Evolutionary conservation across 2,329 filamentous ascomycete species (phyloP), one percentile per base, ranked within the genome.

Genomic region (Fusarium paranaense): DNA sequence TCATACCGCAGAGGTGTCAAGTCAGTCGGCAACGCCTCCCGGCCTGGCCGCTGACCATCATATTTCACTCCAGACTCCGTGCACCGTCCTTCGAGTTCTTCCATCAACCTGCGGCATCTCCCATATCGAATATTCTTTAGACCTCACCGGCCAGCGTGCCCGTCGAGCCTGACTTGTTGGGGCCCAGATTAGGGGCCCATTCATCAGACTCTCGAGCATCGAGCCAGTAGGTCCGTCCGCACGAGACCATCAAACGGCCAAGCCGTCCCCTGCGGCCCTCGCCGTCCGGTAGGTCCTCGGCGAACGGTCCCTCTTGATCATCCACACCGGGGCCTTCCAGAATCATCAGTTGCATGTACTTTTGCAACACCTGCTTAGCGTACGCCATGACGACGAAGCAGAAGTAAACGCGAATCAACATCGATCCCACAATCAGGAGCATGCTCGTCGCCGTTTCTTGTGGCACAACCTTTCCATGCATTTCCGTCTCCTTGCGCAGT

Each of bases 331-430:
- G 78, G 61, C 83, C 82, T 62, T 90, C 88, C 59, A 93, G 87
- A 47, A 83, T 81, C 79, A 83, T 81, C 52, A 83, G 66, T 65
- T 84, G 82, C 80, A 84, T 82, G 80, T 94, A 90, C 75, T 92
- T 91, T 68, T 93, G 89, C 59, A 98, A 84, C 16, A 94, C 92
- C 80, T 92, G 90, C 72, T 94, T 90, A 5, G 95, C 94, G 81
- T 94, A 97, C 8, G 94, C 91, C 83, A 97, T 91, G 81, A 97
- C 91, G 63, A 98, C 89, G 40, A 98, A 86, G 75, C 93, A 90
- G 78, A 97, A 95, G 85, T 98, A 98, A 33, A 95, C 82, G 33
- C 95, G 89, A 45, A 97, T 86, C 14, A 92, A 86, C 84, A 93
- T 97, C 72, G 98, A 89, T 2, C 88, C 83, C 35, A 89, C 88